Evolutionary conservation across 2,329 filamentous ascomycete species (phyloP), one percentile per base, ranked within the genome.

Genomic region (Scortechinia acanthostroma): DNA sequence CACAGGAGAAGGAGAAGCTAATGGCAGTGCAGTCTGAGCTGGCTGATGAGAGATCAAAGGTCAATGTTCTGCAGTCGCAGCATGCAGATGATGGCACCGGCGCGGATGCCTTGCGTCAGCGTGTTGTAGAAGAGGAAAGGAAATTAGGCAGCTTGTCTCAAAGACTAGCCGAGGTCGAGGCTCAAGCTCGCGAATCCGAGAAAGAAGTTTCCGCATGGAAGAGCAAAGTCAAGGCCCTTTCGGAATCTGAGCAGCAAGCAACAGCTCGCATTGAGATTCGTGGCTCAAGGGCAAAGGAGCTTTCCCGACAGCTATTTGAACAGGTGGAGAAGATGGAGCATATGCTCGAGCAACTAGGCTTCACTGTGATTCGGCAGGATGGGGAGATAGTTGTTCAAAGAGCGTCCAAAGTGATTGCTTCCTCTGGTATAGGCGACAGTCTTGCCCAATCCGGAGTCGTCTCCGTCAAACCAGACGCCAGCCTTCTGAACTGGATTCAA

Each of bases 331-430:
- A 78, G 19, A 65, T 86, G 20, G 70, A 74, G 45, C 73, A 75
- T 43, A 72, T 88, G 48, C 65, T 88, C 0, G 82, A 87, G 55
- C 72, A 80, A 40, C 66, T 88, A 13, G 84, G 84, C 13, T 85
- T 85, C 53, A 76, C 76, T 4, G 70, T 88, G 6, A 73, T 77
- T 4, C 73, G 79, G 43, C 76, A 81, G 50, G 73, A 80, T 42
- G 73, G 74, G 30, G 67, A 65, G 2, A 77, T 86, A 65, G 60
- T 74, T 4, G 72, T 86, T 22, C 79, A 85, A 52, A 73, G 81
- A 40, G 35, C 35, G 20, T 40, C 35, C 20, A 40, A 40, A 19
- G 10, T 40, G 6, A 40, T 6, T 40, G 35, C 17, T 40, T 40
- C 35, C 10, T 15, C 35, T 17, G 25, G 25, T 60, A 53, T 30